phyloP scores from a whole-genome alignment of 2,329 filamentous ascomycete species.

The Zarea fungicola region DNA sequence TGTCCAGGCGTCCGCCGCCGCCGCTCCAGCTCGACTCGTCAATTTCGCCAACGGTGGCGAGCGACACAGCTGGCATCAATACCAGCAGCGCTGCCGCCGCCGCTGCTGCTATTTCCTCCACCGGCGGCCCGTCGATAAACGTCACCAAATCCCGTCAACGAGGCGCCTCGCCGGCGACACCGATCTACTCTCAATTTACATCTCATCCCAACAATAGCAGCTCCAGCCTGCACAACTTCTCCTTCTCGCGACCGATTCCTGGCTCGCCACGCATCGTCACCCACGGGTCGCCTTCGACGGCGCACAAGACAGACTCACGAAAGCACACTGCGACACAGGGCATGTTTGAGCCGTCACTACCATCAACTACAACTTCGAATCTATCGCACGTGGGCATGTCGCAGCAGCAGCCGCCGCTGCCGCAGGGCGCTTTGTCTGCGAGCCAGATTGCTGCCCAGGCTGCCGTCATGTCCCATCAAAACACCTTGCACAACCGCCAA shows the following conservation, averaged over 20 bases:
- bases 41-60: conserved; percentile 2
- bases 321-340: conserved; percentile 70
- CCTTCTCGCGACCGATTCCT: conserved; percentile 51
- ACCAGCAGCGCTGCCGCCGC: conserved; percentile 14
- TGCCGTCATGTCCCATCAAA: conserved; percentile 63
- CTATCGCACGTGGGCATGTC: conserved; percentile 45
- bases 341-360: conserved; percentile 69
- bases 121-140: conserved; percentile 30
- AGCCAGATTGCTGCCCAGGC: conserved; percentile 78
- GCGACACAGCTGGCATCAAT: not conserved
- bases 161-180: conserved; percentile 35
- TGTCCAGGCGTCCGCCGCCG: conserved; percentile 26
- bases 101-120: conserved; percentile 23
- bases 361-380: conserved; percentile 54
- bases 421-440: conserved; percentile 42
- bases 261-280: conserved; percentile 26
- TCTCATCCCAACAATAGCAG: conserved; percentile 43
- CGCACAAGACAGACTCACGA: conserved; percentile 45
- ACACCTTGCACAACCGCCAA: conserved; percentile 51
- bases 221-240: conserved; percentile 46
- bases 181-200: conserved; percentile 45
- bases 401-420: conserved; percentile 36
- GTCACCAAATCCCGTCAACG: conserved; percentile 42
- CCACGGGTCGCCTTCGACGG: conserved; percentile 25
- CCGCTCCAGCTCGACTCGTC: conserved; percentile 29